A percentile compares a stretch with the other conserved stretches of the same genome.
Evolutionary conservation across 306 rosid genomes (phyloP).

Genomic region (Vigna radiata): DNA sequence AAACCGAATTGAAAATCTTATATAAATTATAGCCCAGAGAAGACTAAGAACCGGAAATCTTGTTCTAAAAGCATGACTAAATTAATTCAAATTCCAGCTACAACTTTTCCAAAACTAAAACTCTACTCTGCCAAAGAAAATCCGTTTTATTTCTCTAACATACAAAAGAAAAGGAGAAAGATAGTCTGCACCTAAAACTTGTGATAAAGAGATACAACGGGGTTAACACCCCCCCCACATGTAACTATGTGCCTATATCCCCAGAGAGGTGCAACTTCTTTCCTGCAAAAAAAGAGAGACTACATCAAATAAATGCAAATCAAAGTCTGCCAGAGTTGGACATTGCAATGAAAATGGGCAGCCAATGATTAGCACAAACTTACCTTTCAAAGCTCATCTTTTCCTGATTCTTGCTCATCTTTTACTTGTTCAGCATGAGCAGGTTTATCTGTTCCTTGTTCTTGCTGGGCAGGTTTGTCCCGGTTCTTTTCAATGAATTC

Average conservation of each 20-base stretch:
- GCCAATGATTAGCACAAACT: not conserved
- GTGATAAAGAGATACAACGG: conserved; percentile 37
- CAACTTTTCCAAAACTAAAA: conserved; percentile 43
- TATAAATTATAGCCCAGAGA: no score
- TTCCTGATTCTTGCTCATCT: conserved; percentile 49
- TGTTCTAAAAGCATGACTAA: not conserved
- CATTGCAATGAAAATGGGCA: not conserved
- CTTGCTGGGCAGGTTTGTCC: conserved; percentile 56
- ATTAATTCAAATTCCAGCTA: conserved; percentile 35
- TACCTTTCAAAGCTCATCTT: conserved; percentile 91
- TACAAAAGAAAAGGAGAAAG: conserved; percentile 28
- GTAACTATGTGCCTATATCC: conserved; percentile 27
- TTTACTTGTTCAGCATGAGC: not conserved
- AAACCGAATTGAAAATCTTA: no score
- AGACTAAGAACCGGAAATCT: no score
- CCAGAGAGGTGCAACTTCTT: not conserved
- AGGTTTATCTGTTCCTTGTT: conserved; percentile 60
- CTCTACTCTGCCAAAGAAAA: conserved; percentile 46
- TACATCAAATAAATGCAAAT: not conserved
- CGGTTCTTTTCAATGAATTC: conserved; percentile 79
- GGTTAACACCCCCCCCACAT: conserved; percentile 38
- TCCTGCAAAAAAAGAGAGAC: not conserved
- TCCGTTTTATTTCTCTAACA: conserved; percentile 52
- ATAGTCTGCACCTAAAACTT: conserved; percentile 42
- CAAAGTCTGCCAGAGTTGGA: not conserved